Base-by-base conservation (phyloP, 495 filamentous ascomycete species). In the Penicillium lagena region DNA sequence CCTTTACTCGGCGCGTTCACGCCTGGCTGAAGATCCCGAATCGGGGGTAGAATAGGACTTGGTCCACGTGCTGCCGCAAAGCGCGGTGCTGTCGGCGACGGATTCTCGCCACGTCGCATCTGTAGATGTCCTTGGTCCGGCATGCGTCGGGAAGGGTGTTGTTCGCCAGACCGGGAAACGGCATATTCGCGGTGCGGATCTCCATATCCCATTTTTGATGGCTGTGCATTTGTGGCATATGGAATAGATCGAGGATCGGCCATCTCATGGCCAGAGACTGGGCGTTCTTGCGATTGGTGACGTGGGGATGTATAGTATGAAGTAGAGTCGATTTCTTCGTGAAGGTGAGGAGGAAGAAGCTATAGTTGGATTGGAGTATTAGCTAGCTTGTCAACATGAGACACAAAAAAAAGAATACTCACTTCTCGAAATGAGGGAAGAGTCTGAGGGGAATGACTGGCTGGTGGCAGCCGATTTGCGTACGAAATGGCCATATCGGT, bases 361-460 rank as follows among this genome's bases (percentile, higher is more conserved):
- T 73, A 22, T 22, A 22, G 22, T 22, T 6, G 22, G 22, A 3
- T 22, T 6, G 22, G 22, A 3, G 22, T 22, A 22, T 22, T 22
- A 22, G 22, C 22, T 22, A 22, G 22, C 22, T 22, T 22, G 22
- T 4, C 22, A 22, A 22, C 22, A 22, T 4, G 22, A 22, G 22
- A 22, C 22, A 22, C 22, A 22, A 22, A 22, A 6, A 22, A 22
- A 22, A 22, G 17, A 37, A 6, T 7, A 40, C 66, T 60, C 42
- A 73, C 70, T 56, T 73, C 68, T 39, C 70, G 62, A 46, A 73
- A 71, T 42, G 70, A 70, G 36, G 70, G 70, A 13, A 73, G 61
- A 14, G 64, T 62, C 49, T 66, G 68, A 37, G 57, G 52, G 42
- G 22, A 22, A 22, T 22, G 22, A 22, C 22, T 64, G 59, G 50